Conservation (phyloP, 2,329 filamentous ascomycete genomes). For the Penicillium sp. region DNA sequence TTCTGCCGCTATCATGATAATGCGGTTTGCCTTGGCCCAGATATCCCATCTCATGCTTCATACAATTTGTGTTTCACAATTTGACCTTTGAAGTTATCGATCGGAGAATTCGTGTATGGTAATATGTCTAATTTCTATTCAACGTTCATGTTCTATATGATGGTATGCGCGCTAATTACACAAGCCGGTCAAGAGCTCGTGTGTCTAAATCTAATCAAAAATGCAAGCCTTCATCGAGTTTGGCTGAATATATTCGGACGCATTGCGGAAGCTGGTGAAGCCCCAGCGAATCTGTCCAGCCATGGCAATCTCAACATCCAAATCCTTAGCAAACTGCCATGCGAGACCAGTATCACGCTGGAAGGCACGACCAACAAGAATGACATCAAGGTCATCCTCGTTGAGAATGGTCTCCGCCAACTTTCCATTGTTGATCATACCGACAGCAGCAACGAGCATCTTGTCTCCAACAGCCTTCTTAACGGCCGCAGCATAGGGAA, state of each 20-base stretch:
- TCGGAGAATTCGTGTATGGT: no score
- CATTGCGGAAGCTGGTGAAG: conserved; percentile 30
- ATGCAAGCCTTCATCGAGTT: conserved; percentile 27
- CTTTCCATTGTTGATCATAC: conserved; percentile 67
- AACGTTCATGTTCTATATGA: neutral
- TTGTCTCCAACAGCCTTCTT: conserved; percentile 71
- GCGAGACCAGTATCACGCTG: conserved; percentile 27
- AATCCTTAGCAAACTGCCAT: conserved; percentile 31
- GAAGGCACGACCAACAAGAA: conserved; percentile 50
- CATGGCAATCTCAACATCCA: conserved; percentile 33
- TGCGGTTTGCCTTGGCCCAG: no score
- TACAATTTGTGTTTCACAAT: no score
- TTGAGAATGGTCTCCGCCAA: conserved; percentile 64
- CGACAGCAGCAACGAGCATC: conserved; percentile 72
- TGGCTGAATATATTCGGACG: conserved; percentile 28
- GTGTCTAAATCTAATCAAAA: conserved; percentile 27
- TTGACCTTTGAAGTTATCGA: no score
- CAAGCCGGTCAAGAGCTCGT: neutral
- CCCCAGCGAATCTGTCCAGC: conserved; percentile 35
- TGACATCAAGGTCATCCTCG: conserved; percentile 60
- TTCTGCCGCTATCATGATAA: no score
- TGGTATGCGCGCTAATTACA: neutral
- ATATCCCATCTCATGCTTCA: no score
- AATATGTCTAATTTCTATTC: neutral
- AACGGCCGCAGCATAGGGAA: conserved; percentile 67